A percentile compares a stretch with the other conserved stretches of the same genome.
These are phyloP conservation scores for Aeschynomene evenia DNA, from an alignment of 306 rosid species.

Conservation along the genomic window DNA sequence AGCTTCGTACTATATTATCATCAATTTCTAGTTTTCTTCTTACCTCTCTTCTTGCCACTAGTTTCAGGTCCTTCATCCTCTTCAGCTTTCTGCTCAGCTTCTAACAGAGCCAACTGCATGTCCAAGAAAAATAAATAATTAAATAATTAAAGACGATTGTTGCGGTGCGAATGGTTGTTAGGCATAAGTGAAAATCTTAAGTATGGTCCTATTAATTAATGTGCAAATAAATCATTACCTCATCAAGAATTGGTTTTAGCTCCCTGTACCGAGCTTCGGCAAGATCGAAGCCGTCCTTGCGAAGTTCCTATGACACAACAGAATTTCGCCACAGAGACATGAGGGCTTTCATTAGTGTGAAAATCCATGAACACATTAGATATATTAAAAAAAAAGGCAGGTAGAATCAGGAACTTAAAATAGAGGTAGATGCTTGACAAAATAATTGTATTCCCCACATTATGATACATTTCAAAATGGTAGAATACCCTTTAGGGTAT, in stretches of 20 bases:
- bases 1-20: constrained; percentile 22
- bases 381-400: not conserved
- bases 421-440: constrained; percentile 5
- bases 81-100: constrained; percentile 92
- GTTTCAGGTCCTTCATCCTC: constrained; percentile 82
- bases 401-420: not conserved
- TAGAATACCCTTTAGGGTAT: not conserved
- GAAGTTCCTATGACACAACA: constrained; percentile 67
- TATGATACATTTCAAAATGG: not conserved
- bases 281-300: constrained; percentile 98
- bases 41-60: constrained; percentile 75
- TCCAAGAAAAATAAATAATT: constrained; percentile 19
- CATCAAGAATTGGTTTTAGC: constrained; percentile 95
- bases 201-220: not conserved
- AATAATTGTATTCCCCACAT: constrained; percentile 1
- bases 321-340: constrained; percentile 20
- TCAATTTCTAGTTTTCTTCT: constrained; percentile 69
- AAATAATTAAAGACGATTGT: not conserved
- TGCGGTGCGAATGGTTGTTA: not conserved
- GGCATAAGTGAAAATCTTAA: not conserved
- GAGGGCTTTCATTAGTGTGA: constrained; percentile 1
- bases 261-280: constrained; percentile 84
- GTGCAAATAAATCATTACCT: constrained; percentile 55
- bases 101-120: constrained; percentile 79
- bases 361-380: not conserved